phyloP scores from a whole-genome alignment of 345 rosid genomes.

The Bruguiera parviflora region DNA sequence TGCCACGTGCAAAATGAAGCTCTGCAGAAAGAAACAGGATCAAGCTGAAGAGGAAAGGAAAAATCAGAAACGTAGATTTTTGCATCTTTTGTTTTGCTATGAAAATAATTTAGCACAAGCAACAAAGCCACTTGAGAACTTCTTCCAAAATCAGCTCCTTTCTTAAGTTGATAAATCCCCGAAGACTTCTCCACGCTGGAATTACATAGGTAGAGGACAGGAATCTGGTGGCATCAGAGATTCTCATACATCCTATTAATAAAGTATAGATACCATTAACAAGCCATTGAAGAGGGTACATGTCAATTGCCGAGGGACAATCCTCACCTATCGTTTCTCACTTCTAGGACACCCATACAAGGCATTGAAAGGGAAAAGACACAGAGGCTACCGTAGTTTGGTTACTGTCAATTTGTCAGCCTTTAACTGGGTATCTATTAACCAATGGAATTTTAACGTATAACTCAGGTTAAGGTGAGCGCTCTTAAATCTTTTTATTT shows the following conservation, averaged over 20 bases:
- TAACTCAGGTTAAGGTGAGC: no score
- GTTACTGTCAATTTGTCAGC: no score
- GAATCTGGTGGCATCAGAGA: neutral
- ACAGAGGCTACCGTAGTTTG: no score
- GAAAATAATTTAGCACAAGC: conserved; percentile 8
- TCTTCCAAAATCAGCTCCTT: conserved; percentile 33
- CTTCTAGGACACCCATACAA: no score
- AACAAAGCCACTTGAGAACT: conserved; percentile 39
- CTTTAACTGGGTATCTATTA: no score
- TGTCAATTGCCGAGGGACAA: no score
- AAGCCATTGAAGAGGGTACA: no score
- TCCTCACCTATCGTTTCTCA: no score
- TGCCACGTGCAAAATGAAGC: conserved; percentile 35
- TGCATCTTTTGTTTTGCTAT: neutral
- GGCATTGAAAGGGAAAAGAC: no score
- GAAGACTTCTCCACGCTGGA: conserved; percentile 52
- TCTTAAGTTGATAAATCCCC: conserved; percentile 51
- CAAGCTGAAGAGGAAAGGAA: conserved; percentile 15
- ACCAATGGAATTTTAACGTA: no score
- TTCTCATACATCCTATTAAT: neutral
- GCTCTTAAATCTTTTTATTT: no score
- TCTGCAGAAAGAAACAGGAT: conserved; percentile 38
- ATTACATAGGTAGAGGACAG: neutral
- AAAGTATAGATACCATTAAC: no score
- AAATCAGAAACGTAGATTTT: neutral